Conservation (phyloP, 768 basidiomycete species). For the Fomitopsis serialis region DNA sequence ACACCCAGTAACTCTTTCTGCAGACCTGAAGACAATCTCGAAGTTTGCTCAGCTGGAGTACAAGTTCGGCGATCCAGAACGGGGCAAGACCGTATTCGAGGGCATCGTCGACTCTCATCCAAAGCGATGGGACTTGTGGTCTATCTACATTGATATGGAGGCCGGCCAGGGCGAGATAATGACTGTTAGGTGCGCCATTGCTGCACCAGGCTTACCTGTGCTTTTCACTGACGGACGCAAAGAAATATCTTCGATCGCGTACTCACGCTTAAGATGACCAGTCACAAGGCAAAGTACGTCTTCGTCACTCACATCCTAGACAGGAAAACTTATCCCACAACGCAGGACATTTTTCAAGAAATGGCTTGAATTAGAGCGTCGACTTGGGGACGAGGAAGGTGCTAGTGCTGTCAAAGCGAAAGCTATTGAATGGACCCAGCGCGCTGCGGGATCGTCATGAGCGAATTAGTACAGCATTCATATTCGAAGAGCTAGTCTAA, state of each 20-base stretch:
- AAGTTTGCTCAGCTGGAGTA: constrained; percentile 96
- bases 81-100: constrained; percentile 94
- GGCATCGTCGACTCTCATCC: constrained; percentile 95
- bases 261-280: constrained; percentile 81
- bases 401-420: constrained; percentile 76
- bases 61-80: constrained; percentile 87
- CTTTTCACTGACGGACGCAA: background rate
- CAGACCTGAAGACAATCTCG: constrained; percentile 93
- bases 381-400: constrained; percentile 84
- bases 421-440: constrained; percentile 89
- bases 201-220: background rate
- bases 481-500: constrained; percentile 10
- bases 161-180: constrained; percentile 75
- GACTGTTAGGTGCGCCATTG: constrained; percentile 53
- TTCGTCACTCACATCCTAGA: background rate
- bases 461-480: constrained; percentile 19
- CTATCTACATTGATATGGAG: constrained; percentile 96
- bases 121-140: constrained; percentile 94
- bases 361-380: constrained; percentile 85
- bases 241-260: constrained; percentile 88
- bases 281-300: constrained; percentile 92
- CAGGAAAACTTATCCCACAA: background rate
- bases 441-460: constrained; percentile 39
- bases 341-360: constrained; percentile 93
- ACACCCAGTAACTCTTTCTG: no score